Base-by-base conservation (phyloP, 805 yeast species). In the Candida nemodendra region DNA sequence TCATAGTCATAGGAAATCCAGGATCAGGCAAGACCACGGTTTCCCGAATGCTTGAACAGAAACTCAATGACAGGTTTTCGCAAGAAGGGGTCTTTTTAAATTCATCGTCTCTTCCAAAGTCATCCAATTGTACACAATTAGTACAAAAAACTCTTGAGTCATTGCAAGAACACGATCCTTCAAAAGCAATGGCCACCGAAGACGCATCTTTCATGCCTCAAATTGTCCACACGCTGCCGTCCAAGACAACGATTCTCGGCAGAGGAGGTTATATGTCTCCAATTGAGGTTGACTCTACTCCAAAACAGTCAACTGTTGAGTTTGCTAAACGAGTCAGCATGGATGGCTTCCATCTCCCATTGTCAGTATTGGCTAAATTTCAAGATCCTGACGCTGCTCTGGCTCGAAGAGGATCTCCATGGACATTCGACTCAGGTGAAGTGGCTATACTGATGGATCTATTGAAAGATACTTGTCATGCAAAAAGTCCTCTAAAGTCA, bases 11-110 rank as follows among this genome's bases (percentile, higher is more conserved):
- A 2, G 96, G 95, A 1, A 71, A 79, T 0, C 95, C 96, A 2
- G 96, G 96, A 5, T 78, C 90, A 1, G 96, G 96, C 0, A 87
- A 87, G 57, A 74, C 90, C 3, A 84, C 95, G 0, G 53, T 80
- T 24, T 79, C 90, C 1, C 53, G 54, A 26, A 38, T 58, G 4
- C 62, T 87, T 5, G 71, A 71, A 23, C 54, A 59, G 4, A 47
- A 48, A 5, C 50, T 80, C n/a, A 74, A 68, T 46, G 38, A 47
- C 19, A 18, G 41, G 17, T 27, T 32, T 19, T 29, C 5, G n/a
- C 5, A 19, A 12, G 8, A 23, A 3, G 48, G 45, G 4, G 11
- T 11, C 9, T 16, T 34, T 23, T 12, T 13, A 9, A 12, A 24
- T 29, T 4, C 34, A 19, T 16, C 23, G 7, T 2, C 11, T 4